Base-by-base conservation (phyloP, 2,329 filamentous ascomycete genomes). In the Cryphonectria carpinicola region DNA sequence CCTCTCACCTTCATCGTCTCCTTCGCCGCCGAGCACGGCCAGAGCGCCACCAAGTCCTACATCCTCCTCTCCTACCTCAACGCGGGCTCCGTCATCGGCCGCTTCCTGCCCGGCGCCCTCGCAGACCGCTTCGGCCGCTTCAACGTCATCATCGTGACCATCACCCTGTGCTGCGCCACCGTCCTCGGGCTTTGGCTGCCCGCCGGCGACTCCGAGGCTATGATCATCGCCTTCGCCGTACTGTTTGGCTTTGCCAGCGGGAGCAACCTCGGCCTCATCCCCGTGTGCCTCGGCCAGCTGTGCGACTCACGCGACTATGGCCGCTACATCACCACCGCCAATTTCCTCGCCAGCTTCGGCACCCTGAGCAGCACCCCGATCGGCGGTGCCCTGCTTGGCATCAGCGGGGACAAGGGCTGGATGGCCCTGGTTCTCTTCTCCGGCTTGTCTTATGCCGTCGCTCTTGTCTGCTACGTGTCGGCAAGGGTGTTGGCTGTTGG, bases 51-150 rank as follows among this genome's bases (percentile, higher is more conserved):
- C 0, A 87, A 92, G 74, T 87, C 91, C 1, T 95, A 93, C 78
- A 90, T 93, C 72, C 85, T 96, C 39, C 85, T 97, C n/a, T 89
- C 93, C 0, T 88, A 96, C 70, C 86, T 97, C 76, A 97, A 96
- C 77, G 93, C 89, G 0, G 93, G 92, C 14, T 93, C 91, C 0
- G 89, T 92, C 67, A 82, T 96, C 10, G 94, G 94, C 3, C 88
- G 94, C 32, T 92, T 89, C 80, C 83, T 94, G 0, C 93, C 94
- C 0, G 93, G 94, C 0, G 86, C 92, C 72, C 81, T 94, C 11
- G 91, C 93, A 0, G 94, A 97, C 78, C 88, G 85, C 65, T 78
- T 94, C 4, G 94, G 94, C 0, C 88, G 93, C 4, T 97, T 93
- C 82, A 97, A 97, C 77, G 88, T 90, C 66, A 92, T 96, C 81